These are phyloP conservation scores for Hanseniaspora hatyaiensis DNA, from an alignment of 805 yeast species.

Conservation along the genomic window DNA sequence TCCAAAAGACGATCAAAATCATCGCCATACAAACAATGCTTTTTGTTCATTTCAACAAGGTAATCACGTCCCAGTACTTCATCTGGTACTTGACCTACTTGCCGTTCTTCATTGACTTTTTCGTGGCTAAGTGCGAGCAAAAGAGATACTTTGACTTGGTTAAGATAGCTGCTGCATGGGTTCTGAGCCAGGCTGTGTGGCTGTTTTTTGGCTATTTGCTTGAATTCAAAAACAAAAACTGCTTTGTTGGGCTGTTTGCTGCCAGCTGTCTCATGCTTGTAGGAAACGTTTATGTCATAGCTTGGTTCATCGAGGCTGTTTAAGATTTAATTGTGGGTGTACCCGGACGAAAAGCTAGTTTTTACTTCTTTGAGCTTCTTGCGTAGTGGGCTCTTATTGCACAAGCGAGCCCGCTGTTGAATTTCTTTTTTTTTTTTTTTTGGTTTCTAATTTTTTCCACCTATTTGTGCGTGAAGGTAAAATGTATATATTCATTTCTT, in stretches of 20 bases:
- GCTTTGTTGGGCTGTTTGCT: constrained; percentile 51
- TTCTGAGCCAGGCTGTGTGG: constrained; percentile 65
- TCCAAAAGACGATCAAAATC: constrained; percentile 37
- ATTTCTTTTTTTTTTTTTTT: background rate
- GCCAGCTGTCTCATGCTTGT: constrained; percentile 47
- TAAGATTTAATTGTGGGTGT: too few relatives aligned
- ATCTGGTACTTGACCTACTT: constrained; percentile 83
- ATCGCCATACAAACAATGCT: constrained; percentile 66
- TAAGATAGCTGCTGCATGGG: constrained; percentile 41
- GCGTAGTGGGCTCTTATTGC: too few relatives aligned
- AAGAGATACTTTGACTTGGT: constrained; percentile 35
- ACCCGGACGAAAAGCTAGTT: too few relatives aligned
- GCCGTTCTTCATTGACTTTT: constrained; percentile 53
- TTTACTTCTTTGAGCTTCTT: background rate
- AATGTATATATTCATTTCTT: too few relatives aligned
- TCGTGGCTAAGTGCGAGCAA: constrained; percentile 17
- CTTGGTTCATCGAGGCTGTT: constrained; percentile 41
- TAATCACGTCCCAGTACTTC: constrained; percentile 89
- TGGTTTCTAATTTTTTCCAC: background rate
- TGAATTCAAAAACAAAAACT: constrained; percentile 64
- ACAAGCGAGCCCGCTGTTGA: background rate
- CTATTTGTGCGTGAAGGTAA: too few relatives aligned
- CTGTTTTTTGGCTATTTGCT: constrained; percentile 60
- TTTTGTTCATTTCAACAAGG: constrained; percentile 71
- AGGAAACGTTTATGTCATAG: constrained; percentile 50